A percentile compares a stretch with the other conserved stretches of the same genome.
Conservation (phyloP, 140 eudicot species). For the Oenanthe javanica region DNA sequence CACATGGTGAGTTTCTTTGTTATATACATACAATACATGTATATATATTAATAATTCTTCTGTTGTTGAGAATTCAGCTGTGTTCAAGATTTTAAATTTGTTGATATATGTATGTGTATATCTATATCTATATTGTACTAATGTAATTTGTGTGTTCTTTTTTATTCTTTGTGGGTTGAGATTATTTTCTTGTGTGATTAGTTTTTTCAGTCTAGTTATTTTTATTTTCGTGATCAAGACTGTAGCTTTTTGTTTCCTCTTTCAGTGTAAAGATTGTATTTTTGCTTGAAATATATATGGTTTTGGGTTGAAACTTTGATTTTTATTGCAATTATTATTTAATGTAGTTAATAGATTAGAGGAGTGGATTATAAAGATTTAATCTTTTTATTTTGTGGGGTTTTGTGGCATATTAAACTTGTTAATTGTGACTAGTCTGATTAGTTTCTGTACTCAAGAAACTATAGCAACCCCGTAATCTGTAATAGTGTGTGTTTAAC, state of each 20-base stretch:
- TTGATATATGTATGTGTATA: not conserved
- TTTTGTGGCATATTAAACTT: not conserved
- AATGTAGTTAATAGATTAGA: not conserved
- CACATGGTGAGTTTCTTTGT: slow-evolving; percentile 29
- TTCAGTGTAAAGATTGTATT: not conserved
- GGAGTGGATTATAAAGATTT: not conserved
- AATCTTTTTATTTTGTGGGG: too few relatives aligned
- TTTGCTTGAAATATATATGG: not conserved
- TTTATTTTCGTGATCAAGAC: not conserved
- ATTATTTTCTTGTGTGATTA: not conserved
- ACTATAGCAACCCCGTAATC: not conserved
- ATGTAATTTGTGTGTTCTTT: not conserved
- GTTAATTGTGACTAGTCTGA: not conserved
- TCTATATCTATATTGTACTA: not conserved
- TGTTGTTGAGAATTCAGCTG: slow-evolving; percentile 10
- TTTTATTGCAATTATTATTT: not conserved
- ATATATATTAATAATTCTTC: slow-evolving; percentile 14
- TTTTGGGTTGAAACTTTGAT: not conserved
- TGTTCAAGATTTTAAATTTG: slow-evolving; percentile 19
- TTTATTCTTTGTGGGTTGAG: not conserved
- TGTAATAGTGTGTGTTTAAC: not conserved
- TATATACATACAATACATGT: slow-evolving; percentile 4
- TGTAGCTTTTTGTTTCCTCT: not conserved
- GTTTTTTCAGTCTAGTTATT: not conserved
- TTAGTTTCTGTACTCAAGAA: not conserved